Percentiles rank a stretch among this genome's conserved stretches.
phyloP scores from a whole-genome alignment of 495 filamentous ascomycete species.

The Penicillium tannophilum region DNA sequence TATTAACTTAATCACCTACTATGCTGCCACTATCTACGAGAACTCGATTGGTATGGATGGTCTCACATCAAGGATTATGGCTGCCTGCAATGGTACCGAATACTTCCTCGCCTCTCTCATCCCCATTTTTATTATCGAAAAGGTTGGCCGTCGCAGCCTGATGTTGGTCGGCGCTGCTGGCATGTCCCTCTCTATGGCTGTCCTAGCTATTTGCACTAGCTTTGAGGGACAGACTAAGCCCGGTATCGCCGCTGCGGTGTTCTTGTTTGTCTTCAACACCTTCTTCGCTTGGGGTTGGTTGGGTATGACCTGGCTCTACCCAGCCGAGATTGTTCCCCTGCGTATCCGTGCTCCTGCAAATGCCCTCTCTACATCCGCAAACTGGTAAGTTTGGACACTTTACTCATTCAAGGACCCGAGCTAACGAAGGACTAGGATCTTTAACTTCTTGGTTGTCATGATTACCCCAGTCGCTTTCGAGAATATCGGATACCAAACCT shows the following conservation, averaged over 20 bases:
- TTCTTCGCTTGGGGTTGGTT: slow-evolving; percentile 80
- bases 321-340: slow-evolving; percentile 72
- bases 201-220: slow-evolving; percentile 57
- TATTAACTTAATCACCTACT: slow-evolving; percentile 77
- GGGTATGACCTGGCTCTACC: slow-evolving; percentile 76
- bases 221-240: slow-evolving; percentile 34
- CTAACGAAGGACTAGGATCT: slow-evolving; percentile 23
- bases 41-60: slow-evolving; percentile 58
- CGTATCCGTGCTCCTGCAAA: slow-evolving; percentile 75
- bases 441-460: slow-evolving; percentile 66
- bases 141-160: slow-evolving; percentile 65
- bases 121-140: slow-evolving; percentile 70
- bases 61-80: slow-evolving; percentile 64
- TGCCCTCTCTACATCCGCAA: slow-evolving; percentile 64
- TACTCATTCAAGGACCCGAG: background rate
- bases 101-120: slow-evolving; percentile 74
- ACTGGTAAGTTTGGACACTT: slow-evolving; percentile 21
- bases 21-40: slow-evolving; percentile 66
- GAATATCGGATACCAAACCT: slow-evolving; percentile 68
- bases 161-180: slow-evolving; percentile 73
- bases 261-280: slow-evolving; percentile 74
- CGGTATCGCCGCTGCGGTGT: slow-evolving; percentile 56
- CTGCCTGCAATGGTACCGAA: slow-evolving; percentile 71
- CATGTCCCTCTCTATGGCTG: slow-evolving; percentile 68
- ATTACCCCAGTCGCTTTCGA: slow-evolving; percentile 71